Evolutionary conservation across 345 rosid species (phyloP).

Genomic region (Lenwebbia sp.): DNA sequence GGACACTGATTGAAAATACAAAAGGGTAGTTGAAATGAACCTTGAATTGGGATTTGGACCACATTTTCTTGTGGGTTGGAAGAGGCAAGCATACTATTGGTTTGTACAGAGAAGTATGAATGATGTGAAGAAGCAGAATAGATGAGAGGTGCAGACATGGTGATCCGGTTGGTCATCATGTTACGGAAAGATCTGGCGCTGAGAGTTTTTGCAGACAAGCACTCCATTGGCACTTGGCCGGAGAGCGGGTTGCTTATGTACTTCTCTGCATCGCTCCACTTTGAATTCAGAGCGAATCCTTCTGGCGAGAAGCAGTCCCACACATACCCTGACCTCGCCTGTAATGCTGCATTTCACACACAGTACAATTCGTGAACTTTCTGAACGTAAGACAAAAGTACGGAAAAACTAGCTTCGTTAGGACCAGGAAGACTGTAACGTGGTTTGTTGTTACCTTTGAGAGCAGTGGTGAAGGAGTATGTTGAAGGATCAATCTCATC

Average conservation of each 20-base stretch:
- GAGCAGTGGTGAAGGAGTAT: constrained; percentile 81
- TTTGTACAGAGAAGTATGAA: background rate
- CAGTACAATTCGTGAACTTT: background rate
- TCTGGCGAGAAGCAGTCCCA: constrained; percentile 71
- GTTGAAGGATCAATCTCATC: constrained; percentile 92
- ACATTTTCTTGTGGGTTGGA: constrained; percentile 6
- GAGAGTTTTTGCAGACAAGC: constrained; percentile 78
- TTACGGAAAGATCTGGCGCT: constrained; percentile 64
- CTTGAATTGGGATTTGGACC: constrained; percentile 21
- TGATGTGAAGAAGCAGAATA: constrained; percentile 19
- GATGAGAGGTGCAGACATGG: constrained; percentile 81
- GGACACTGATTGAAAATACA: background rate
- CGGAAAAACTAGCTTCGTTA: background rate
- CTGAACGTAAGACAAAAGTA: background rate
- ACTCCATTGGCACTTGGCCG: constrained; percentile 97
- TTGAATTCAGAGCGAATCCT: constrained; percentile 76
- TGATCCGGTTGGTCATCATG: constrained; percentile 18
- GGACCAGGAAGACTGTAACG: background rate
- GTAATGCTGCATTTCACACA: constrained; percentile 49
- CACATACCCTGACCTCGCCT: constrained; percentile 45
- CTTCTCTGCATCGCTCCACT: constrained; percentile 97
- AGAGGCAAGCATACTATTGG: background rate
- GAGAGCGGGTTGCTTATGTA: constrained; percentile 95
- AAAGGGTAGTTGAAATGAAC: constrained; percentile 1
- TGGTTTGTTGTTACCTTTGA: constrained; percentile 38